These are phyloP conservation scores for Diaporthe sp. DNA, from an alignment of 2,329 filamentous ascomycete genomes.

Conservation along the genomic window DNA sequence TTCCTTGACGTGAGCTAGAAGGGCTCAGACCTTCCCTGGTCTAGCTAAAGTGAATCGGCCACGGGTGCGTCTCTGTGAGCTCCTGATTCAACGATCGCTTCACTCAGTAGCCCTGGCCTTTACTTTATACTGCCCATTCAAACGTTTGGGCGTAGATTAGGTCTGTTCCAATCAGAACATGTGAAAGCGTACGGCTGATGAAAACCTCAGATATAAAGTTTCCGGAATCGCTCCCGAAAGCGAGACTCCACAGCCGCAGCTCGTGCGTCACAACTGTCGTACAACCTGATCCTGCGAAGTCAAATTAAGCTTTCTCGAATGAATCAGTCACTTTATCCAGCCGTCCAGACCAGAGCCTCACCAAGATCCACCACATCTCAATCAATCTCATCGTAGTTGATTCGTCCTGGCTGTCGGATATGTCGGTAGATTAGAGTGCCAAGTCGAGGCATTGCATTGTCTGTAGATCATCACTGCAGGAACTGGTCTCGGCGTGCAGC, in stretches of 20 bases:
- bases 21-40: neutral
- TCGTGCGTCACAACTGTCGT: neutral
- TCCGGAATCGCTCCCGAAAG: neutral
- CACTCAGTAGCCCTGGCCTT: no score
- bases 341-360: neutral
- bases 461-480: neutral
- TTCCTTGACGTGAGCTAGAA: neutral
- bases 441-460: neutral
- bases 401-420: neutral
- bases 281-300: neutral
- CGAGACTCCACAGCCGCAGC: neutral
- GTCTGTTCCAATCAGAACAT: neutral
- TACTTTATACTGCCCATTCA: neutral
- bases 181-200: no score
- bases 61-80: neutral
- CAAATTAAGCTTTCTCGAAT: conserved; percentile 18
- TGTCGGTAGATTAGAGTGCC: neutral
- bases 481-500: neutral
- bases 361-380: neutral
- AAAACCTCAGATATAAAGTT: neutral
- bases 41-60: neutral
- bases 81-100: neutral
- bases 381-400: no score
- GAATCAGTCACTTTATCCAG: neutral
- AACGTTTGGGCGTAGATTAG: neutral